A percentile compares a stretch with the other conserved stretches of the same genome.
Conservation (phyloP, 768 basidiomycete species). For the Pilatotrama ljubarskyi region DNA sequence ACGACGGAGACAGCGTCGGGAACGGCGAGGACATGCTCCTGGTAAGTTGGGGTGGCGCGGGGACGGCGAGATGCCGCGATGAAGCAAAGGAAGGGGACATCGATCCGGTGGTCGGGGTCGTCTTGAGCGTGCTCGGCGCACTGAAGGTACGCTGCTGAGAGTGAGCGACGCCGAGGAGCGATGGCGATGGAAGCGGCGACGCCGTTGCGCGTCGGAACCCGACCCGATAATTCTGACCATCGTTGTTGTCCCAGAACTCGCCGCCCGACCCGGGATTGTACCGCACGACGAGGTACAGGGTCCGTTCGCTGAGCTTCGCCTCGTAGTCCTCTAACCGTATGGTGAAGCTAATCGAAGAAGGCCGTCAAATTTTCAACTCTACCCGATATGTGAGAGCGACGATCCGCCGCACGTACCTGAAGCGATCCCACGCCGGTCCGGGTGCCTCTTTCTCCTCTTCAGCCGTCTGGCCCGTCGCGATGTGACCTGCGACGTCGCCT, state of each 20-base stretch:
- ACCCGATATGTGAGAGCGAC: not conserved
- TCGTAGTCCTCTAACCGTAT: conserved; percentile 76
- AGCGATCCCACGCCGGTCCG: conserved; percentile 34
- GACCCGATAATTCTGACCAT: conserved; percentile 73
- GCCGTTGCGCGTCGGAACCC: conserved; percentile 48
- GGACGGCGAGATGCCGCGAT: conserved; percentile 7
- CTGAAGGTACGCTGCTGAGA: conserved; percentile 34
- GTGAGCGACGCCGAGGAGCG: conserved; percentile 12
- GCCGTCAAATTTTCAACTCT: conserved; percentile 48
- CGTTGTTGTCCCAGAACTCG: conserved; percentile 97
- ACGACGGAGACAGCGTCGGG: conserved; percentile 9
- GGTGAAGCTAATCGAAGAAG: conserved; percentile 47
- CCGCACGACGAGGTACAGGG: conserved; percentile 63
- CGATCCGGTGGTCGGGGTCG: conserved; percentile 29
- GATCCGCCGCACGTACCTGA: conserved; percentile 29
- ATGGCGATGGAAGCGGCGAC: conserved; percentile 23
- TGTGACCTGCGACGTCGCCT: conserved; percentile 43
- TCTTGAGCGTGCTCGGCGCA: conserved; percentile 30
- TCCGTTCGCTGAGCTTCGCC: conserved; percentile 46
- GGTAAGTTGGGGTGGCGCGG: conserved; percentile 13
- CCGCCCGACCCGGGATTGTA: conserved; percentile 48
- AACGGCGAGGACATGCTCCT: conserved; percentile 16
- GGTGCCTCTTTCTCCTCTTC: conserved; percentile 16
- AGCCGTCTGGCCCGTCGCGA: conserved; percentile 30
- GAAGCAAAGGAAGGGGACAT: conserved; percentile 4